phyloP scores from a whole-genome alignment of 768 basidiomycete species.

The Dacryopinax spathularia region DNA sequence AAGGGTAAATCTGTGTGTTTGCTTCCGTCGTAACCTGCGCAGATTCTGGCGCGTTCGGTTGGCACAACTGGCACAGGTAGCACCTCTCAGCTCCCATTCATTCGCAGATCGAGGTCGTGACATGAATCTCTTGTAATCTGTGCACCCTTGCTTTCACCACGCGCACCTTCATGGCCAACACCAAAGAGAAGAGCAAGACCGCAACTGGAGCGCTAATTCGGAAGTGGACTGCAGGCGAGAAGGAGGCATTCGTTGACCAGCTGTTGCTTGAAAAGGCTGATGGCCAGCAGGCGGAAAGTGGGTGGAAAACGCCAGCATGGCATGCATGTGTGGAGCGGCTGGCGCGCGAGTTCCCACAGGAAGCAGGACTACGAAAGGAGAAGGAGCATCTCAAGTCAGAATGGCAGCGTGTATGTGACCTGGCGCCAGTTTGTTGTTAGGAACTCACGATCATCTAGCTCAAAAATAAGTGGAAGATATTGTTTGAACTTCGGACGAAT shows the following conservation, averaged over 20 bases:
- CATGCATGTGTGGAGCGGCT: neutral
- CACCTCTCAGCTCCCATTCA: neutral
- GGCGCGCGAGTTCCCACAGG: neutral
- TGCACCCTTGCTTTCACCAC: neutral
- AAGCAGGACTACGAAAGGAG: neutral
- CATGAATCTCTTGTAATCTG: neutral
- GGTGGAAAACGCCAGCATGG: neutral
- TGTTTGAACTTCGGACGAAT: neutral
- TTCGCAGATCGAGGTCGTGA: neutral
- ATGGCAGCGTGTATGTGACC: neutral
- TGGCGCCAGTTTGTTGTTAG: neutral
- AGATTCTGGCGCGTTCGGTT: neutral
- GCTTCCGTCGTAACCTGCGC: neutral
- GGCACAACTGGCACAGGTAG: neutral
- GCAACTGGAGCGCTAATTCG: neutral
- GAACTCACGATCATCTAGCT: neutral
- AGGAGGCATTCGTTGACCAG: neutral
- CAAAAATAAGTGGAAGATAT: neutral
- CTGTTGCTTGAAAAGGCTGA: neutral
- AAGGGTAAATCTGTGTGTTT: neutral
- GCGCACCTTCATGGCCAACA: neutral
- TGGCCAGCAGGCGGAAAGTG: neutral
- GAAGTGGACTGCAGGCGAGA: neutral
- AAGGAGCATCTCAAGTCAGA: neutral
- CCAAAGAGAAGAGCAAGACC: neutral